Evolutionary conservation across 306 rosid genomes (phyloP), one percentile per base, ranked within the genome.

Genomic region (Malus asiatica): DNA sequence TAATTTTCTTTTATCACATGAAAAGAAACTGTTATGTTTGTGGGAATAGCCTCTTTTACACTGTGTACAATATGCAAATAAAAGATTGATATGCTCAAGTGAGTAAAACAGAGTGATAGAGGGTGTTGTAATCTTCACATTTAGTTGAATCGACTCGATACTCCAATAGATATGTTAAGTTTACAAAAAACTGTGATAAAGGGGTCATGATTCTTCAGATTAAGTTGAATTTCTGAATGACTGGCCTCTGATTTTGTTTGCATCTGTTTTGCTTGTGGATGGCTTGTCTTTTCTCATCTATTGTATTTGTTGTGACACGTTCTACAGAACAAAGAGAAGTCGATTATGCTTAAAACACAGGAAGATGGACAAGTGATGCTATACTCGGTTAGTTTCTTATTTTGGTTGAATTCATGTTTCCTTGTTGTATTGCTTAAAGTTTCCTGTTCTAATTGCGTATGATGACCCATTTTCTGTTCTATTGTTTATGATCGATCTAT

Each of bases 351-450:
- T 84, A 96, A 96, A 85, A 90, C 99, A 18, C 86, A 92, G 93
- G 97, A 96, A 86, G 99, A 96, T 78, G 99, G 99, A 27, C 96
- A 90, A 83, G 89, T 86, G 40, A 84, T 84, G 83, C 78, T 92
- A 12, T 81, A 72, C 68, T 75, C 76, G 48, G 84, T 83, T 62
- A 77, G 78, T 83, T 71, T 77, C 63, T 82, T 58, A 14, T 72
- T 70, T 30, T 20, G 70, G 76, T 76, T 75, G 65, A 66, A 52
- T 76, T 55, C 52, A 27, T 58, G 57, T 14, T 44, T n/a, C 27
- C n/a, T 72, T 65, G 33, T 29, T 22, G 68, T 66, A 68, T 72
- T 67, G 66, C 51, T 70, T 68, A 66, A 25, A 48, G 62, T 7
- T 35, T 72, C 38, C 75, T 55, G 42, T 84, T 83, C 77, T 76